Base-by-base conservation (phyloP, 1,284 basidiomycete genomes). In the Naganishia albida region DNA sequence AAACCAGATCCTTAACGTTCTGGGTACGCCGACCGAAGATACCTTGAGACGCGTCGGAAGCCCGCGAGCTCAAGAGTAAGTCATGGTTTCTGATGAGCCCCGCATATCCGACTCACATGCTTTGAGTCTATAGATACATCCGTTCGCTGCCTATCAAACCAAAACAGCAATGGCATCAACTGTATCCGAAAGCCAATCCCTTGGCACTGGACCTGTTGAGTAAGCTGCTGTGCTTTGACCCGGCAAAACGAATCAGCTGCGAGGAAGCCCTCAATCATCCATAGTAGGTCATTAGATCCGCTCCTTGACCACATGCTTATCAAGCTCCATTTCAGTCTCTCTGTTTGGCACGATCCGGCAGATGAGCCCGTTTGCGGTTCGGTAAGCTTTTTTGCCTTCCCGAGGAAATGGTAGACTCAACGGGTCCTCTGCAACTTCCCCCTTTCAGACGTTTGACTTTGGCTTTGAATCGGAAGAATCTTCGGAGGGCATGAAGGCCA, bases 71-170 rank as follows among this genome's bases (percentile, higher is more conserved):
- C 83, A 68, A 74, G 83, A 73, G 81, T 82, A 51, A 70, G 77
- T 72, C 4, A 2, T 18, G 10, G 6, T 15, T 25, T 8, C 25
- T 25, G 13, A 26, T 2, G 7, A 25, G 20, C 40, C 8, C 44
- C 30, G 25, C 28, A 13, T 15, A 12, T 0, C 16, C 10, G 15
- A 28, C 25, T 53, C n/a, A 63, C 15, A 13, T n/a, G 13, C 20
- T 39, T 2, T 43, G 7, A n/a, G 23, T 28, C 57, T 18, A 49
- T 64, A 75, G 74, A 65, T 99, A 99, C 78, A 99, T 99, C 75
- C 89, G 96, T 56, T 96, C 93, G 13, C 84, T 99, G 13, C 96
- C 96, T 18, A 98, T 93, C 84, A 94, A 94, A 79, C 91, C 93
- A 18, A 87, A 90, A 23, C 89, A 99, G 38, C 89, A 91, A 0